Evolutionary conservation across 164 flowering plant species (phyloP).

Genomic region (Dillenia turbinata): DNA sequence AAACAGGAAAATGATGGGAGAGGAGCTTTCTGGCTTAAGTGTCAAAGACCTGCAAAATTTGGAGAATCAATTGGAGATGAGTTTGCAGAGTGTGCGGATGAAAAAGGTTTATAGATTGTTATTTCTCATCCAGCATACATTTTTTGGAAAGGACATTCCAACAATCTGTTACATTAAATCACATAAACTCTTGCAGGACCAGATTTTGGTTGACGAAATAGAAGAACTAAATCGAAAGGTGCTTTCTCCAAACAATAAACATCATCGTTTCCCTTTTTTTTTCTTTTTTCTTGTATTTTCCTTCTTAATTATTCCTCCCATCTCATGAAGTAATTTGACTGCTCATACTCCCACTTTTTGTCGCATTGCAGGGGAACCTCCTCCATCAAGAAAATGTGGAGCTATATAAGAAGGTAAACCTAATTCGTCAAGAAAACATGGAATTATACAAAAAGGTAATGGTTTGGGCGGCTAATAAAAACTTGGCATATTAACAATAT

Average conservation of each 20-base stretch:
- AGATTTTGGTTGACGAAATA: slow-evolving; percentile 64
- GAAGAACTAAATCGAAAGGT: slow-evolving; percentile 81
- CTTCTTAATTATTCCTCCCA: background rate
- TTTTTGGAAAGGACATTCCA: background rate
- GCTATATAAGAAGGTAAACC: slow-evolving; percentile 68
- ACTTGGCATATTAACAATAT: slow-evolving; percentile 2
- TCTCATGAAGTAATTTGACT: background rate
- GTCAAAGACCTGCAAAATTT: slow-evolving; percentile 69
- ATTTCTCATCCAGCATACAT: background rate
- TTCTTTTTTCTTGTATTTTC: background rate
- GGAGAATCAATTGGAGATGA: slow-evolving; percentile 82
- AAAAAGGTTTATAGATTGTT: slow-evolving; percentile 51
- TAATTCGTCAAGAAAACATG: slow-evolving; percentile 53
- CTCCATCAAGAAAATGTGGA: slow-evolving; percentile 78
- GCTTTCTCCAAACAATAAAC: slow-evolving; percentile 7
- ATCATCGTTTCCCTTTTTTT: too few relatives aligned
- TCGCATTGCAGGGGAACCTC: slow-evolving; percentile 54
- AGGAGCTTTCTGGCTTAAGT: slow-evolving; percentile 70
- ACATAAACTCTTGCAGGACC: slow-evolving; percentile 53
- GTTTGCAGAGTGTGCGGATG: slow-evolving; percentile 67
- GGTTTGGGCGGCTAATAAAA: slow-evolving; percentile 8
- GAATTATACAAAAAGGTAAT: slow-evolving; percentile 55
- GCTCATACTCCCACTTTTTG: slow-evolving; percentile 8
- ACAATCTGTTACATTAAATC: background rate
- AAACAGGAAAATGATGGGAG: slow-evolving; percentile 84